These are phyloP conservation scores for Cyberlindnera samutprakarnensis DNA, from an alignment of 805 yeast genomes.

Conservation along the genomic window DNA sequence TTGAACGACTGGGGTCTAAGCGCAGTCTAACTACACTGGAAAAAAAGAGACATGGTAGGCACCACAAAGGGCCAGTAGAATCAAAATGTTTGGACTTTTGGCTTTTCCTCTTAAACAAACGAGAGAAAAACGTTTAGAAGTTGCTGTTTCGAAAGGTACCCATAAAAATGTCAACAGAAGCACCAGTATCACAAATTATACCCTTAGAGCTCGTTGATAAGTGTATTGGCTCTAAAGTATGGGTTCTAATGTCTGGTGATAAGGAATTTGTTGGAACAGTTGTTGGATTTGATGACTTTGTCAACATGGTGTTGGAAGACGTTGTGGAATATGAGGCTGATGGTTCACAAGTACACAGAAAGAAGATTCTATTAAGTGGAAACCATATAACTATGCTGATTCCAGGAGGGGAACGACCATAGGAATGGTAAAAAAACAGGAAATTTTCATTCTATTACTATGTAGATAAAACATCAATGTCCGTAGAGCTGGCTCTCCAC, in stretches of 20 bases:
- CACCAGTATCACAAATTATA: slow-evolving; percentile 21
- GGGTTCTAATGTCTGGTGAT: slow-evolving; percentile 54
- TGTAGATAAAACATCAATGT: slow-evolving; percentile 9
- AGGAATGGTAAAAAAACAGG: no score
- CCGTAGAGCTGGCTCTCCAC: slow-evolving; percentile 63
- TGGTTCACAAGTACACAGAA: slow-evolving; percentile 32
- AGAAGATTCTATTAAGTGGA: slow-evolving; percentile 64
- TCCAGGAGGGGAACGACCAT: slow-evolving; percentile 41
- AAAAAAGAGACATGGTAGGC: no score
- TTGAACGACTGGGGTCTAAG: no score
- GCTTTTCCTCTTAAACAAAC: no score
- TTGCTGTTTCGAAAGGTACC: no score
- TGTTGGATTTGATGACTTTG: slow-evolving; percentile 92
- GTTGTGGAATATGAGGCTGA: slow-evolving; percentile 57
- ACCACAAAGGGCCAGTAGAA: no score
- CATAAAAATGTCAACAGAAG: slow-evolving; percentile 3
- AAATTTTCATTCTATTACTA: slow-evolving; percentile 1
- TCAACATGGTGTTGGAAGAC: slow-evolving; percentile 80
- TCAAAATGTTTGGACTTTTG: no score
- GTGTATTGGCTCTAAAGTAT: slow-evolving; percentile 72
- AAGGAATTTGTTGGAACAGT: slow-evolving; percentile 85
- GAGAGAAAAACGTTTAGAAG: no score
- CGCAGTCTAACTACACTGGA: no score
- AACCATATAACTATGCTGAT: slow-evolving; percentile 65
- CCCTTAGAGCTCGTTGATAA: slow-evolving; percentile 87